Base-by-base conservation (phyloP, 2,329 filamentous ascomycete genomes). In the Ceratocystis harringtonii region DNA sequence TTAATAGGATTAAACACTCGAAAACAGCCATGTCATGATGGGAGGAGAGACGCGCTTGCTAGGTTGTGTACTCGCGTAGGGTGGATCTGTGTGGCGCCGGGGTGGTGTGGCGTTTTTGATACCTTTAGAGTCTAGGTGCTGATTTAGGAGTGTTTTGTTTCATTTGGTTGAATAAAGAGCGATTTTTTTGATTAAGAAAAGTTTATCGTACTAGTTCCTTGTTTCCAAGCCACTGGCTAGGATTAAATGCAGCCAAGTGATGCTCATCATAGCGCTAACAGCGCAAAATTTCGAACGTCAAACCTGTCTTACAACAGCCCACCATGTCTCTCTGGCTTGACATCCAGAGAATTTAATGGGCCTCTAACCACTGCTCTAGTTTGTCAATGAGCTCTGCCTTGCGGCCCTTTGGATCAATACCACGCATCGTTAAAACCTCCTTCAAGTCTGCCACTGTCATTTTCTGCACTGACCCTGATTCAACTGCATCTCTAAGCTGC, bases 361-460 rank as follows among this genome's bases (percentile, higher is more conserved):
- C 75, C 65, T 84, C 82, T 10, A 80, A 73, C 81, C 81, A 84
- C 67, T 81, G 74, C 71, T 83, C 81, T 44, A 85, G 71, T 67
- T 78, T 77, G 68, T 84, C 82, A 4, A 84, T 70, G 61, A 85
- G 70, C 1, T 82, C 80, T 1, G 77, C 76, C 73, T 85, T 85
- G 70, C 77, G 76, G 0, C 82, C 82, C 6, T 76, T 71, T 0
- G 77, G 76, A 41, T 78, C 79, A 45, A 83, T 69, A 0, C 79
- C 80, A 66, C 78, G 79, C 32, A 74, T 75, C 0, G 71, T 74
- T 44, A 83, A 73, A 5, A 81, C 71, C 25, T 79, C 78, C 67
- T 78, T 82, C 43, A 85, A 72, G 64, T 81, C 79, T 0, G 74
- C 76, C 7, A 84, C 80, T 3, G 80, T 80, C 76, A 83, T 77